These are phyloP conservation scores for Handroanthus guayacan DNA, from an alignment of 257 asterid species.

Conservation along the genomic window DNA sequence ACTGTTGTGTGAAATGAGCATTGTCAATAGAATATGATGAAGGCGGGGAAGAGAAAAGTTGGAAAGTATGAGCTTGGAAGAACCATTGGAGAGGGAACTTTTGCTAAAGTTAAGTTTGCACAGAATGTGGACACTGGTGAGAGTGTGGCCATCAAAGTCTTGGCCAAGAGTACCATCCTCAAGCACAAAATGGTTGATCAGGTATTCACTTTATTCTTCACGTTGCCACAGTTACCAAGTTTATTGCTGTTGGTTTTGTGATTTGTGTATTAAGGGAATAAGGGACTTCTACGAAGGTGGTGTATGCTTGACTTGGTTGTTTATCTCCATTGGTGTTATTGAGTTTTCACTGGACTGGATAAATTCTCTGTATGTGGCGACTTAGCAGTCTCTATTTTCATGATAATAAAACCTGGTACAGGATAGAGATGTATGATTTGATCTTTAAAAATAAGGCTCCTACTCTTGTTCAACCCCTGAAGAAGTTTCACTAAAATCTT, in stretches of 20 bases:
- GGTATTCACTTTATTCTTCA: constrained; percentile 44
- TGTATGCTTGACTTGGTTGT: constrained; percentile 8
- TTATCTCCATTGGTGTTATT: not conserved
- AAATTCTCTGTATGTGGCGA: constrained; percentile 16
- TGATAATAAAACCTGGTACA: not conserved
- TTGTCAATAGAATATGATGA: constrained; percentile 57
- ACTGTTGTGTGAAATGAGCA: constrained; percentile 46
- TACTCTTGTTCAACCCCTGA: constrained; percentile 22
- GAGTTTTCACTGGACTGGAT: not conserved
- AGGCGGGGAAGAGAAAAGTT: constrained; percentile 62
- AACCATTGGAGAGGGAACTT: constrained; percentile 91
- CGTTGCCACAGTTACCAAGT: constrained; percentile 3
- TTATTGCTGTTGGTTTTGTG: constrained; percentile 4
- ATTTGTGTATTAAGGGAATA: not conserved
- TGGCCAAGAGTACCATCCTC: constrained; percentile 91
- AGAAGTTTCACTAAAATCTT: constrained; percentile 23
- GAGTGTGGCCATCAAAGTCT: constrained; percentile 81
- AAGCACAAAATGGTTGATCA: constrained; percentile 92
- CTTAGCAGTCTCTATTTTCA: not conserved
- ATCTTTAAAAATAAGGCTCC: not conserved
- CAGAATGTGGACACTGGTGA: constrained; percentile 72
- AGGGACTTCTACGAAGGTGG: constrained; percentile 10
- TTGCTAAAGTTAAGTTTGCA: constrained; percentile 96
- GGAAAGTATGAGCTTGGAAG: constrained; percentile 92
- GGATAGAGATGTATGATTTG: constrained; percentile 1